Evolutionary conservation across 75 land plant species (phyloP).

Genomic region (Isoetes taiwanensis): DNA sequence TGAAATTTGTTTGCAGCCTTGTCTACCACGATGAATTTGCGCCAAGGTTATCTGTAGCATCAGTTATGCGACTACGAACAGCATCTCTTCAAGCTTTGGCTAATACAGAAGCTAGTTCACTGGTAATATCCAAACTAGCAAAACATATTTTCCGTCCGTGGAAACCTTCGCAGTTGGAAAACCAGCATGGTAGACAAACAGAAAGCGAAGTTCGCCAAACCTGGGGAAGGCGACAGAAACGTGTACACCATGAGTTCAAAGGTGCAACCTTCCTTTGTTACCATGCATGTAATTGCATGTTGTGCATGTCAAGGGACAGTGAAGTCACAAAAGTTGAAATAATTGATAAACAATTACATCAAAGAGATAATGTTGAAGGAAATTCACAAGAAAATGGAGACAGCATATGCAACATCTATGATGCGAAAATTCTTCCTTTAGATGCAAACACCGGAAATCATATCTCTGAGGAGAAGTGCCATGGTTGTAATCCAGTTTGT

Average conservation of each 20-base stretch:
- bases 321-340: too few relatives aligned
- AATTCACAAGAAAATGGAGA: too few relatives aligned
- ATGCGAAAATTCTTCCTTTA: too few relatives aligned
- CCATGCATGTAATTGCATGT: constrained; percentile 34
- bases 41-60: constrained; percentile 60
- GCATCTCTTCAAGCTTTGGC: constrained; percentile 59
- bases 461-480: too few relatives aligned
- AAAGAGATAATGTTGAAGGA: too few relatives aligned
- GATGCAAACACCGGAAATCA: too few relatives aligned
- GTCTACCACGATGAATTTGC: constrained; percentile 81
- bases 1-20: constrained; percentile 64
- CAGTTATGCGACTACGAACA: constrained; percentile 63
- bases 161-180: constrained; percentile 1
- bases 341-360: too few relatives aligned
- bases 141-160: constrained; percentile 22
- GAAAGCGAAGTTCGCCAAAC: neutral
- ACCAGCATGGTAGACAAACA: neutral
- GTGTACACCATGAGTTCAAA: constrained; percentile 18
- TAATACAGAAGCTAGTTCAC: constrained; percentile 40
- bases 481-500: too few relatives aligned
- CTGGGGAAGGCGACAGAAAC: neutral
- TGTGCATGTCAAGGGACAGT: constrained; percentile 28
- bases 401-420: too few relatives aligned
- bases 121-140: constrained; percentile 35
- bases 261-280: constrained; percentile 40